These are phyloP conservation scores for Geranium incanum DNA, from an alignment of 441 rosid genomes.

Conservation along the genomic window DNA sequence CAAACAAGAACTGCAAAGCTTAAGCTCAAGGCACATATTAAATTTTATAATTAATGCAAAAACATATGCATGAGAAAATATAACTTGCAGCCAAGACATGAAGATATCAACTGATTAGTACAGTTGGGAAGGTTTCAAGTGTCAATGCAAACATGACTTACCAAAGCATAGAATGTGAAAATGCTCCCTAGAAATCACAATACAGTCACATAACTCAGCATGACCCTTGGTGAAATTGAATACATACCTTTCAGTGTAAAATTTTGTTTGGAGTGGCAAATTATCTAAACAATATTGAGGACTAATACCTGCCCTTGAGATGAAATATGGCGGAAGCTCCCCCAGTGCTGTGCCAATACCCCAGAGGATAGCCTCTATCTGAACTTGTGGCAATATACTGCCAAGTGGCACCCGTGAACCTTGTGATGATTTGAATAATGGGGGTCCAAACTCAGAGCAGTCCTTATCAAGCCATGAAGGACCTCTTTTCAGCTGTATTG, in stretches of 20 bases:
- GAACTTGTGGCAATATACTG: slow-evolving; percentile 78
- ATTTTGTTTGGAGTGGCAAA: neutral
- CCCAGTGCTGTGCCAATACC: slow-evolving; percentile 95
- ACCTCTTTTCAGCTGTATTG: slow-evolving; percentile 74
- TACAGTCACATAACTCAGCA: neutral
- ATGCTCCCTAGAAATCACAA: neutral
- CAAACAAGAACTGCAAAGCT: neutral
- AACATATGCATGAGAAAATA: neutral
- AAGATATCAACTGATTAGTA: neutral
- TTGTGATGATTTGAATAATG: slow-evolving; percentile 44
- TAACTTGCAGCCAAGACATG: neutral
- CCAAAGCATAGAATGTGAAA: neutral
- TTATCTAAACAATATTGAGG: slow-evolving; percentile 5
- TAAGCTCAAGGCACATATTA: neutral
- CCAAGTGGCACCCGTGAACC: slow-evolving; percentile 72
- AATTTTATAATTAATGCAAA: neutral
- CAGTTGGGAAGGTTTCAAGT: neutral
- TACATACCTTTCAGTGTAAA: neutral
- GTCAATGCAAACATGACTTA: neutral
- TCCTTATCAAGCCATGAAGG: slow-evolving; percentile 93
- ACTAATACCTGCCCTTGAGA: slow-evolving; percentile 82
- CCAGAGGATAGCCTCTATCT: slow-evolving; percentile 82
- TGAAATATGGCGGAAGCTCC: slow-evolving; percentile 97
- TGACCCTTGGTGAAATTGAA: neutral
- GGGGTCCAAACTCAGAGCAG: slow-evolving; percentile 80